Evolutionary conservation across 164 flowering plant species (phyloP).

Genomic region (Protea cynaroides): DNA sequence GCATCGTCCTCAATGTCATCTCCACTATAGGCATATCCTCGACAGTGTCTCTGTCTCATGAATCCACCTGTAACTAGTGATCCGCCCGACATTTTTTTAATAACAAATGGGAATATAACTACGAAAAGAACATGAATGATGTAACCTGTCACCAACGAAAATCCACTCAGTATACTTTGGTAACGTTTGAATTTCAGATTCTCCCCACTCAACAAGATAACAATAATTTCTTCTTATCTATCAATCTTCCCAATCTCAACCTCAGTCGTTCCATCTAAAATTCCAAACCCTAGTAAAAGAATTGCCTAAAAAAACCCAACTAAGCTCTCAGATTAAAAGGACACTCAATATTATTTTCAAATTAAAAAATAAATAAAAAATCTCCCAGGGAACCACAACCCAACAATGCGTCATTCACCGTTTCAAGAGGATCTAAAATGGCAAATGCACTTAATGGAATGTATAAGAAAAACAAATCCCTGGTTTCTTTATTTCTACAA

Average conservation of each 20-base stretch:
- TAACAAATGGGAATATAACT: constrained; percentile 3
- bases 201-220: constrained; percentile 1
- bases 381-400: constrained; percentile 11
- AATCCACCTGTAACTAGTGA: constrained; percentile 54
- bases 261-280: no score
- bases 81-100: constrained; percentile 81
- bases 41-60: constrained; percentile 86
- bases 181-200: neutral
- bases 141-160: no score
- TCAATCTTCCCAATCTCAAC: no score
- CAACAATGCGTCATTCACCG: constrained; percentile 12
- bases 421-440: no score
- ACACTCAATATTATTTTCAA: neutral
- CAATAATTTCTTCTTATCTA: no score
- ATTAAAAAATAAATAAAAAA: neutral
- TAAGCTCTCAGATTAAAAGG: constrained; percentile 4
- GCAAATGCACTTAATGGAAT: no score
- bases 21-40: constrained; percentile 69
- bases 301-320: constrained; percentile 1
- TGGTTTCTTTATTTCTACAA: no score
- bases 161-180: no score
- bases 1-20: constrained; percentile 90
- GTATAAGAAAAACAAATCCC: no score
- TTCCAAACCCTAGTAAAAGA: no score
- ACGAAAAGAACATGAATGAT: neutral